These are phyloP conservation scores for Sporothrix protearum DNA, from an alignment of 2,329 filamentous ascomycete genomes.

Conservation along the genomic window DNA sequence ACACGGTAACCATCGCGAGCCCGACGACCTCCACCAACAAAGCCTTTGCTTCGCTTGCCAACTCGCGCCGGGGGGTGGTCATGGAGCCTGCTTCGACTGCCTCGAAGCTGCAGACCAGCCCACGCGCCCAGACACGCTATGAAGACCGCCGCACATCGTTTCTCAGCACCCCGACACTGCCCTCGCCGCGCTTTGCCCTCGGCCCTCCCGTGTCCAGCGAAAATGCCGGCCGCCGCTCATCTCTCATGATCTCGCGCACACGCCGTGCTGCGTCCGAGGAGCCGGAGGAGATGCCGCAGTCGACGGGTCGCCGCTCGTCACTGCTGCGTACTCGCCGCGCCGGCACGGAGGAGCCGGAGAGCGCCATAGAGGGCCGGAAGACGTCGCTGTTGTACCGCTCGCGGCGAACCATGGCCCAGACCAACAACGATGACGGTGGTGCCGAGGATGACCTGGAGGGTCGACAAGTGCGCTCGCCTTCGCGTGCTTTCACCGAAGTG, in stretches of 20 bases:
- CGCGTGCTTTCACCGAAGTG: constrained; percentile 56
- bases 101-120: constrained; percentile 35
- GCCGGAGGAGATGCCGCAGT: constrained; percentile 38
- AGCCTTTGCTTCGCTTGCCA: constrained; percentile 23
- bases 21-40: constrained; percentile 22
- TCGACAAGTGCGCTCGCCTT: constrained; percentile 50
- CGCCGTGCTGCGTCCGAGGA: constrained; percentile 50
- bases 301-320: constrained; percentile 45
- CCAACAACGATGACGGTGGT: constrained; percentile 44
- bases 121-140: constrained; percentile 36
- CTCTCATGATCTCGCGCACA: constrained; percentile 43
- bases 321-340: constrained; percentile 35
- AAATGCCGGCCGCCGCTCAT: constrained; percentile 49
- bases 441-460: constrained; percentile 37
- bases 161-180: constrained; percentile 44
- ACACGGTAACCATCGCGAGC: constrained; percentile 23
- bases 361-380: constrained; percentile 41
- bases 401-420: constrained; percentile 42
- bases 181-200: constrained; percentile 43
- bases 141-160: constrained; percentile 53
- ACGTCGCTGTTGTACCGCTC: constrained; percentile 47
- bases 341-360: constrained; percentile 48
- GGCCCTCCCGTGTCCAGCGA: constrained; percentile 44
- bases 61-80: constrained; percentile 20
- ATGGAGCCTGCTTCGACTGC: constrained; percentile 29